Conservation (phyloP, 202 grass and related monocot genomes). For the Hordeum pubiflorum region DNA sequence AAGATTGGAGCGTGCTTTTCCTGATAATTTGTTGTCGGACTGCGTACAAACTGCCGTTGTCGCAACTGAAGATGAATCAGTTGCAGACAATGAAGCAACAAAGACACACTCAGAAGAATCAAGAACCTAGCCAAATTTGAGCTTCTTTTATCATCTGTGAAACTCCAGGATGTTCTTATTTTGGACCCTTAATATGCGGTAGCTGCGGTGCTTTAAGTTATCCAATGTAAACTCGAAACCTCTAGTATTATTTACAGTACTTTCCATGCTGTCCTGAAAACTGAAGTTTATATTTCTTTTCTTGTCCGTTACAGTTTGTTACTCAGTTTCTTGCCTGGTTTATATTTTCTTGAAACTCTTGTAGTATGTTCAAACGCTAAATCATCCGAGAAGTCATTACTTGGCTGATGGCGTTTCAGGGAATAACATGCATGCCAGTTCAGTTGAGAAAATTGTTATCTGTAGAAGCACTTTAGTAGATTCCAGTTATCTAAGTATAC, state of each 20-base stretch:
- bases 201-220: background rate
- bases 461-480: background rate
- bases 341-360: background rate
- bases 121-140: background rate
- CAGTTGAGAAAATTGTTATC: background rate
- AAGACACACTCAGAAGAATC: background rate
- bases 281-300: background rate
- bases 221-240: background rate
- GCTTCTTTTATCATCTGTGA: background rate
- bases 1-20: background rate
- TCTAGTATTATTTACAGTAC: background rate
- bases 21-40: background rate
- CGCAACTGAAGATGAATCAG: background rate
- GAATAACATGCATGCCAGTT: background rate
- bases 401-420: background rate
- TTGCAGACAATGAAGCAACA: background rate
- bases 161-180: background rate
- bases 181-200: background rate
- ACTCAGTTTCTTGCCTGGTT: background rate
- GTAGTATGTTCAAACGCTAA: background rate
- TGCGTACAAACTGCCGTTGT: background rate
- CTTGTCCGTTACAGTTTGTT: background rate
- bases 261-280: background rate
- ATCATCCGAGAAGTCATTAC: background rate
- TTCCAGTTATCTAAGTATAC: background rate